phyloP scores from a whole-genome alignment of 108 stramenopile genomes.

The Nitzschia sp. region DNA sequence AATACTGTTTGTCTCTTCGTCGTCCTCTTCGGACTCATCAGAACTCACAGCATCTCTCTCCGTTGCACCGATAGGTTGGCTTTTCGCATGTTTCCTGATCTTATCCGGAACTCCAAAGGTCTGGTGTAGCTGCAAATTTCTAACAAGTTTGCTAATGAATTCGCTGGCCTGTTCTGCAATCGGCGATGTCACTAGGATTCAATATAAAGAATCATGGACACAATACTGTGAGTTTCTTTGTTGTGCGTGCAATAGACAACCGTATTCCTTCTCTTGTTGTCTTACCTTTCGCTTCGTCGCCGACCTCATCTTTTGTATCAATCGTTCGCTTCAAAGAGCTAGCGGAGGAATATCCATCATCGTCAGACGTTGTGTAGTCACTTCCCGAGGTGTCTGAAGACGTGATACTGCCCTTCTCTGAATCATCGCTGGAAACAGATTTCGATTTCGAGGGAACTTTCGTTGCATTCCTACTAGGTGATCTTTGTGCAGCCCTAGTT shows the following conservation, averaged over 20 bases:
- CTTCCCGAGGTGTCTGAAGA: background rate
- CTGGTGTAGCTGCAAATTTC: background rate
- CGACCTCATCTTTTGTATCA: background rate
- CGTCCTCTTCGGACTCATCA: background rate
- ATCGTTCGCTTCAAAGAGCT: conserved; percentile 8
- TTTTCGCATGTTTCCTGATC: background rate
- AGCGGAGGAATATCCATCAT: background rate
- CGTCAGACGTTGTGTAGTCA: background rate
- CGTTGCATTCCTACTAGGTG: too few species aligned
- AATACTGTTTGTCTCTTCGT: conserved; percentile 14
- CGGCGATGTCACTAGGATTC: background rate
- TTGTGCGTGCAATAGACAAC: too few species aligned
- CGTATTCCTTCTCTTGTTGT: background rate
- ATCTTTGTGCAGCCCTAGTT: too few species aligned
- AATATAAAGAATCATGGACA: background rate
- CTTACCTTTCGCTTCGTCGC: background rate
- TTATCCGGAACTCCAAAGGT: conserved; percentile 3
- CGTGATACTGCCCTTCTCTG: background rate
- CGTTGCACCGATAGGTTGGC: conserved; percentile 1
- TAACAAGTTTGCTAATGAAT: background rate
- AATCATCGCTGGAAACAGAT: background rate
- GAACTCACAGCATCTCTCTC: background rate
- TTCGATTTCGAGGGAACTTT: background rate
- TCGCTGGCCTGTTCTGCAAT: background rate
- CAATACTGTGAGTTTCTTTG: too few species aligned